These are phyloP conservation scores for Fusarium nurragi DNA, from an alignment of 2,329 filamentous ascomycete species.

Conservation along the genomic window DNA sequence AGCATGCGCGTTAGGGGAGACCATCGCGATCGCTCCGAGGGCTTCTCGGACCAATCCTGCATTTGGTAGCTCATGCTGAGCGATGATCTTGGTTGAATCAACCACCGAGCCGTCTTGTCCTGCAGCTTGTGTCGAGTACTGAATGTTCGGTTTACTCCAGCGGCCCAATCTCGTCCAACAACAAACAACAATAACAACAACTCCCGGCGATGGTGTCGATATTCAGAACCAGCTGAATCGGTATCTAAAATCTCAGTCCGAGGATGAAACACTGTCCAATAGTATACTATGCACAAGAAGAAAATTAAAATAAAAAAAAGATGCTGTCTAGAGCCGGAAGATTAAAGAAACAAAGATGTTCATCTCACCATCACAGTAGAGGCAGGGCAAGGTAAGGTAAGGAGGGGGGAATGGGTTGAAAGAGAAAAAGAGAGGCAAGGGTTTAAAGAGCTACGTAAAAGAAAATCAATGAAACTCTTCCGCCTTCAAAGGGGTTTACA, in stretches of 20 bases:
- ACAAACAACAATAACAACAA: conserved; percentile 4
- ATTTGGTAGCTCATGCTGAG: conserved; percentile 45
- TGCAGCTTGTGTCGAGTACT: not conserved
- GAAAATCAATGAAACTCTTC: conserved; percentile 9
- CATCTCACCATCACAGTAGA: conserved; percentile 24
- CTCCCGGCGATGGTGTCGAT: not conserved
- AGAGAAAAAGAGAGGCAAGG: conserved; percentile 13
- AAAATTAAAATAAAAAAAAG: conserved; percentile 40
- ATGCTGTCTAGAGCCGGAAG: conserved; percentile 39
- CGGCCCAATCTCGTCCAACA: conserved; percentile 3
- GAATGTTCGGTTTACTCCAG: not conserved
- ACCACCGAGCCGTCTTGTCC: not conserved
- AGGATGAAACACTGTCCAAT: conserved; percentile 4
- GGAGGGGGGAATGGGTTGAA: conserved; percentile 4
- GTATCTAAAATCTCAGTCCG: not conserved
- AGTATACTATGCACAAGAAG: conserved; percentile 40
- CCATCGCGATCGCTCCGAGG: conserved; percentile 80
- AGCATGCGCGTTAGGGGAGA: conserved; percentile 84
- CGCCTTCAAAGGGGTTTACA: conserved; percentile 10
- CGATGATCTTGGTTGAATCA: not conserved
- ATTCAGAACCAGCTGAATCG: conserved; percentile 41
- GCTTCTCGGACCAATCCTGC: conserved; percentile 46
- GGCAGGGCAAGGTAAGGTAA: conserved; percentile 1
- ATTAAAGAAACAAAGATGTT: conserved; percentile 37
- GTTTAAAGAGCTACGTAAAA: conserved; percentile 9